These are phyloP conservation scores for Heracleum sosnowskyi DNA, from an alignment of 129 eudicot species.

Conservation along the genomic window DNA sequence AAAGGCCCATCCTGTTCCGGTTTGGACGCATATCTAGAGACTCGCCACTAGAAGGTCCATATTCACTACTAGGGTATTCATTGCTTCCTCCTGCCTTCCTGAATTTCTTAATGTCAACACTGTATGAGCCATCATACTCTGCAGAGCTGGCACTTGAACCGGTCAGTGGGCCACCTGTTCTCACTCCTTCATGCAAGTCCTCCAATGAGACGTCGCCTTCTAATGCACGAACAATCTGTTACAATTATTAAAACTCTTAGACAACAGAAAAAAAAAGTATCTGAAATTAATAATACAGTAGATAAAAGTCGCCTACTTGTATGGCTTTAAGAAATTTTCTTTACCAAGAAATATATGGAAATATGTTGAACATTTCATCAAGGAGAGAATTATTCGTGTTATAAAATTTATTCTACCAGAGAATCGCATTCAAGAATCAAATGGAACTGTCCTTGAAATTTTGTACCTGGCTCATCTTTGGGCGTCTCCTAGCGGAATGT, in stretches of 20 bases:
- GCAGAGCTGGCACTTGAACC: conserved; percentile 38
- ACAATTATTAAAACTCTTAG: not conserved
- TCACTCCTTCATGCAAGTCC: conserved; percentile 43
- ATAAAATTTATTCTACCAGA: not conserved
- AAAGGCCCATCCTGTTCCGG: conserved; percentile 18
- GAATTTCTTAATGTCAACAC: conserved; percentile 23
- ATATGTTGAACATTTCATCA: not conserved
- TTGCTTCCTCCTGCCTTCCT: conserved; percentile 34
- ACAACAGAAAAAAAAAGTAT: not conserved
- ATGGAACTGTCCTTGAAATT: not conserved
- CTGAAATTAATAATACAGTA: not conserved
- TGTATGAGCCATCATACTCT: conserved; percentile 33
- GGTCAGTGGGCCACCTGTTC: conserved; percentile 10
- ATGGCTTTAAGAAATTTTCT: not conserved
- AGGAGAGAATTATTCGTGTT: not conserved
- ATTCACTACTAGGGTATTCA: conserved; percentile 42
- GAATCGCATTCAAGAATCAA: not conserved
- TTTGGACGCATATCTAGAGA: conserved; percentile 17
- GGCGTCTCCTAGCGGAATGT: conserved; percentile 72
- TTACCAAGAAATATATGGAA: too few relatives aligned
- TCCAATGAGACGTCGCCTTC: conserved; percentile 74
- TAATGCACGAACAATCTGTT: conserved; percentile 67
- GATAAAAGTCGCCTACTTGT: not conserved
- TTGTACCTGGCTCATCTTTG: conserved; percentile 86
- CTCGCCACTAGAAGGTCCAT: conserved; percentile 25